phyloP scores from a whole-genome alignment of 2,329 filamentous ascomycete genomes.

The Pseudogymnoascus sp. region DNA sequence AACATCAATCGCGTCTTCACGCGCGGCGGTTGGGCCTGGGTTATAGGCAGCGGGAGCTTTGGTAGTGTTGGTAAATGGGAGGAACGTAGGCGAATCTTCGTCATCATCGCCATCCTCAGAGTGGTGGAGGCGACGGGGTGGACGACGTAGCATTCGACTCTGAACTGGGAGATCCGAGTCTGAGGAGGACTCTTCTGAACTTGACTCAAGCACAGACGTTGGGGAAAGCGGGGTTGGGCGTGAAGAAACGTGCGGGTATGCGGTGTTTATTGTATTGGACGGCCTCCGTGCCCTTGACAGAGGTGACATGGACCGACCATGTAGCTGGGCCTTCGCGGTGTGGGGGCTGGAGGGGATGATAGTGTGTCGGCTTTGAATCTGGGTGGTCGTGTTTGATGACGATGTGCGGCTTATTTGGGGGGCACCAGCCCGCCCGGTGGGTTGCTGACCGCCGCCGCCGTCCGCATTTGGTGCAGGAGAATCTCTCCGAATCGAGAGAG shows the following conservation, averaged over 20 bases:
- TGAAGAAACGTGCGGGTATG: conserved; percentile 12
- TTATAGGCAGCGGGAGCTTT: conserved; percentile 20
- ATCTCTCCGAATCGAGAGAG: conserved; percentile 25
- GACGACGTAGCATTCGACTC: conserved; percentile 26
- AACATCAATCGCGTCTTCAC: conserved; percentile 22
- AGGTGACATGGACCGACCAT: conserved; percentile 23
- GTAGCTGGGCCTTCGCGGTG: conserved; percentile 20
- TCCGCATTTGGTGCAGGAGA: conserved; percentile 21
- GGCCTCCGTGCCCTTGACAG: conserved; percentile 16
- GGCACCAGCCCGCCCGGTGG: conserved; percentile 13
- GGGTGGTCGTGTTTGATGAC: conserved; percentile 24
- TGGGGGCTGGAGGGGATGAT: conserved; percentile 22
- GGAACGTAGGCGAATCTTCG: conserved; percentile 28
- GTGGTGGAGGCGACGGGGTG: conserved; percentile 22
- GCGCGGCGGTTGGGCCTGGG: conserved; percentile 20
- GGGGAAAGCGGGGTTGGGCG: conserved; percentile 17
- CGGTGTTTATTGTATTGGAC: conserved; percentile 10
- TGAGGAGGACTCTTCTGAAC: conserved; percentile 22
- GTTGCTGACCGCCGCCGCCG: conserved; percentile 16
- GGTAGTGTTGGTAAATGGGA: conserved; percentile 19
- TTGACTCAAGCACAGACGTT: conserved; percentile 16
- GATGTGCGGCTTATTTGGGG: conserved; percentile 27
- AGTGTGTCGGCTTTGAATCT: conserved; percentile 22
- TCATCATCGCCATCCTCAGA: conserved; percentile 24
- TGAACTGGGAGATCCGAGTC: conserved; percentile 22